Percentiles rank a stretch among this genome's conserved stretches.
Evolutionary conservation across 202 grass and related monocot species (phyloP).

Genomic region (Panicum hallii): DNA sequence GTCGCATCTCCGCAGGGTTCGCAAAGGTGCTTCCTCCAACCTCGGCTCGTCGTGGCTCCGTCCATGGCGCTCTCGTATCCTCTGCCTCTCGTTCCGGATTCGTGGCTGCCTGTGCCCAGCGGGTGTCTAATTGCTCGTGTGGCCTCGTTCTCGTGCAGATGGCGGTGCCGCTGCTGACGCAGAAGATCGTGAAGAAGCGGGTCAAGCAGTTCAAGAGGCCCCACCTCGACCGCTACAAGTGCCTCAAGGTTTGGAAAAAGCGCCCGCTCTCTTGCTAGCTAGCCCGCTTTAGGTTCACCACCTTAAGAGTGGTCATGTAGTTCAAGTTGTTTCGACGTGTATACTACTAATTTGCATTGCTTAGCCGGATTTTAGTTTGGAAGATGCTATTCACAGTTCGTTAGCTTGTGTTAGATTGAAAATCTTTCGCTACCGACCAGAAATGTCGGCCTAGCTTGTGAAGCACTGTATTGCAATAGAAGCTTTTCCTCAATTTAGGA

Average conservation of each 20-base stretch:
- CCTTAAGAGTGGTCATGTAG: not conserved
- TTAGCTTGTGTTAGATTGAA: not conserved
- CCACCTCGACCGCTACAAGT: conserved; percentile 79
- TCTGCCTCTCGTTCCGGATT: not conserved
- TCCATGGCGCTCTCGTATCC: not conserved
- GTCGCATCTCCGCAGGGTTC: conserved; percentile 33
- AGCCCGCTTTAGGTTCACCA: not conserved
- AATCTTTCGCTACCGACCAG: not conserved
- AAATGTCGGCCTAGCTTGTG: not conserved
- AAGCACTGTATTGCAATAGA: not conserved
- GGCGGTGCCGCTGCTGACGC: conserved; percentile 74
- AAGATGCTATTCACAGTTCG: not conserved
- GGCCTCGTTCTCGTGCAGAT: not conserved
- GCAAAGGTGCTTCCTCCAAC: not conserved
- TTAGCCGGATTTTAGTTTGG: not conserved
- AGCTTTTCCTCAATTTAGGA: not conserved
- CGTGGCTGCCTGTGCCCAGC: not conserved
- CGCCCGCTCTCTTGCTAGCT: not conserved
- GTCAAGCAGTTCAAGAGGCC: conserved; percentile 89
- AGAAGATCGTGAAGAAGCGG: conserved; percentile 88
- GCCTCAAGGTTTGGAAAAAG: conserved; percentile 58
- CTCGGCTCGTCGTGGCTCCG: not conserved
- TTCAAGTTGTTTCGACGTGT: not conserved
- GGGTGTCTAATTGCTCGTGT: not conserved
- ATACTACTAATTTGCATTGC: not conserved